phyloP scores from a whole-genome alignment of 164 flowering plant genomes.

The Macadamia tetraphylla region DNA sequence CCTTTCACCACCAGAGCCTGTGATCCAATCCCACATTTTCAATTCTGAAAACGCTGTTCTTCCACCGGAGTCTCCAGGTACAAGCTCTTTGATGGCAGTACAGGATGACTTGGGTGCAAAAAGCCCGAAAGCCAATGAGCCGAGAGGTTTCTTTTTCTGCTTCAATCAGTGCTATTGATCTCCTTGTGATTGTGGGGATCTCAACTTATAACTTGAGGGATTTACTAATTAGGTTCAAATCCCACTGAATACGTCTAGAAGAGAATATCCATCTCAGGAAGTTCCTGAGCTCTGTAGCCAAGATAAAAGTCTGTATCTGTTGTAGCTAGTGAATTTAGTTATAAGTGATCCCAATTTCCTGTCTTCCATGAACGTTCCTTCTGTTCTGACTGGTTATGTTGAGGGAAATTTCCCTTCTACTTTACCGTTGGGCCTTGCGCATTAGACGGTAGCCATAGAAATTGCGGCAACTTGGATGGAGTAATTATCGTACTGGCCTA shows the following conservation, averaged over 20 bases:
- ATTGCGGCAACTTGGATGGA: no score
- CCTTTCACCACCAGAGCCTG: constrained; percentile 53
- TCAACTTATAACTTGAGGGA: not conserved
- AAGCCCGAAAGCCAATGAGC: constrained; percentile 39
- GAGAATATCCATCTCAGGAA: not conserved
- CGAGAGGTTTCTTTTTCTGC: constrained; percentile 64
- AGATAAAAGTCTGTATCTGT: not conserved
- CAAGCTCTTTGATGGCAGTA: constrained; percentile 71
- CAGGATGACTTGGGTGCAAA: constrained; percentile 39
- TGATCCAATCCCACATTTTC: constrained; percentile 41
- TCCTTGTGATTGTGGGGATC: not conserved
- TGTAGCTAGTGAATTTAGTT: not conserved
- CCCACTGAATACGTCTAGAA: not conserved
- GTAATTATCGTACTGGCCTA: no score
- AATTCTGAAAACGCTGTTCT: constrained; percentile 53
- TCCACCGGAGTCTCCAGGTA: constrained; percentile 94
- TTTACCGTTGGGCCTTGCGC: no score
- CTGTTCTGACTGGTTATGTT: no score
- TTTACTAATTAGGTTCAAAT: not conserved
- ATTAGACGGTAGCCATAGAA: no score
- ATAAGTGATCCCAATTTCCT: not conserved
- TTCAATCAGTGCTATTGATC: constrained; percentile 60
- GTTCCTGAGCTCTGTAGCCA: not conserved
- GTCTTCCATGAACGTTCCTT: no score
- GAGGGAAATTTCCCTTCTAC: no score